Conservation (phyloP, 495 filamentous ascomycete genomes). For the Talaromyces ruber region DNA sequence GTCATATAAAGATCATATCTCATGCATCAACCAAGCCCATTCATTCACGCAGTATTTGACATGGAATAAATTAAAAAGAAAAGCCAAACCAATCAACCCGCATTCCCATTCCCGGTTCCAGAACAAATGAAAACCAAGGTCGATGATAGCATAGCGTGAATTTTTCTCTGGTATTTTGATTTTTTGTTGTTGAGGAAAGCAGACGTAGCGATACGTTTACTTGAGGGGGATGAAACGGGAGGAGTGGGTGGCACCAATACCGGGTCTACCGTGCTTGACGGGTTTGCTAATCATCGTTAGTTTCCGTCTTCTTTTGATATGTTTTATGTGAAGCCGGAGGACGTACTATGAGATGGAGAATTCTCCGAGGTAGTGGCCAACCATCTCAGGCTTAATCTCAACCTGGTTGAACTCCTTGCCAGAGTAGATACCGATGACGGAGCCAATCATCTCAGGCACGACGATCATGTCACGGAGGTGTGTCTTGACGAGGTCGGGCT, state of each 20-base stretch:
- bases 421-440: slow-evolving; percentile 96
- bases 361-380: slow-evolving; percentile 97
- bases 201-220: slow-evolving; percentile 47
- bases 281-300: slow-evolving; percentile 64
- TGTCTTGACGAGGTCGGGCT: slow-evolving; percentile 97
- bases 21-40: slow-evolving; percentile 1
- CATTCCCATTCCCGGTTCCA: slow-evolving; percentile 6
- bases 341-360: slow-evolving; percentile 99
- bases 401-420: slow-evolving; percentile 99
- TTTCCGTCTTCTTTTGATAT: slow-evolving; percentile 18
- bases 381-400: slow-evolving; percentile 99
- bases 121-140: slow-evolving; percentile 8
- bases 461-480: slow-evolving; percentile 99
- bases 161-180: slow-evolving; percentile 4
- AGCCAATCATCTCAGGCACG: slow-evolving; percentile 98
- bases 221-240: slow-evolving; percentile 99
- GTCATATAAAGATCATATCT: slow-evolving; percentile 1
- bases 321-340: too few species aligned
- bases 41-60: slow-evolving; percentile 6
- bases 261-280: slow-evolving; percentile 99
- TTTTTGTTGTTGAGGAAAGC: neutral
- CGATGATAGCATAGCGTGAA: slow-evolving; percentile 5
- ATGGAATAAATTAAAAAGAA: slow-evolving; percentile 4
- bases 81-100: slow-evolving; percentile 1
- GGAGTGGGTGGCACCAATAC: slow-evolving; percentile 99